A percentile compares a stretch with the other conserved stretches of the same genome.
These are phyloP conservation scores for Tuber calosporum DNA, from an alignment of 495 filamentous ascomycete species.

Conservation along the genomic window DNA sequence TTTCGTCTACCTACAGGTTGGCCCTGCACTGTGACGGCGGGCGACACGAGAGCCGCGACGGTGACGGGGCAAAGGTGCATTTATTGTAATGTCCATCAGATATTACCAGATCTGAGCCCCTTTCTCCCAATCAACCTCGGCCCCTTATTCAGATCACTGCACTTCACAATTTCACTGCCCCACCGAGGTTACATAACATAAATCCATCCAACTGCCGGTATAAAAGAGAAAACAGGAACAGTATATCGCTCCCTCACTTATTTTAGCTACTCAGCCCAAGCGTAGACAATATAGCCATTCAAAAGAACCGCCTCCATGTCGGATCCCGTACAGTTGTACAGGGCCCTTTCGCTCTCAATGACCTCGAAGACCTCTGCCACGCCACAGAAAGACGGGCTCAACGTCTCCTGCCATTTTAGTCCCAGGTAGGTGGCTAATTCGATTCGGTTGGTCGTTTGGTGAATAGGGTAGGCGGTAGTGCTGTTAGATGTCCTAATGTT, in stretches of 20 bases:
- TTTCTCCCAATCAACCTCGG: not conserved
- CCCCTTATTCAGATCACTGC: not conserved
- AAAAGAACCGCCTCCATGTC: not conserved
- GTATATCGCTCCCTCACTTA: not conserved
- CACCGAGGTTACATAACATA: slow-evolving; percentile 1
- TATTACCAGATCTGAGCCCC: not conserved
- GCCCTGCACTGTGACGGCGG: not conserved
- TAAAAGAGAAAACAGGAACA: not conserved
- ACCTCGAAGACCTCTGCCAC: not conserved
- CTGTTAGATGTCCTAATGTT: not conserved
- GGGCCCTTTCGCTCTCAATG: slow-evolving; percentile 2
- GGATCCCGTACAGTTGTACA: slow-evolving; percentile 1
- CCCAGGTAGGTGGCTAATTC: not conserved
- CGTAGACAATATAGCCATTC: not conserved
- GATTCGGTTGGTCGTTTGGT: not conserved
- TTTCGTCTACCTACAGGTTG: not conserved
- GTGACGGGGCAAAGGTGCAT: not conserved
- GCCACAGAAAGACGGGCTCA: slow-evolving; percentile 1
- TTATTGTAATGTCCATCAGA: not conserved
- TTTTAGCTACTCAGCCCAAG: not conserved
- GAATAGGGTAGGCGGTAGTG: not conserved
- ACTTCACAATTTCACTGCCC: not conserved
- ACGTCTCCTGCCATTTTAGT: slow-evolving; percentile 1
- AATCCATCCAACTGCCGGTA: not conserved
- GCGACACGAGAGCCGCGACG: not conserved